Evolutionary conservation across 257 asterid species (phyloP).

Genomic region (Cynanchum wilfordii): DNA sequence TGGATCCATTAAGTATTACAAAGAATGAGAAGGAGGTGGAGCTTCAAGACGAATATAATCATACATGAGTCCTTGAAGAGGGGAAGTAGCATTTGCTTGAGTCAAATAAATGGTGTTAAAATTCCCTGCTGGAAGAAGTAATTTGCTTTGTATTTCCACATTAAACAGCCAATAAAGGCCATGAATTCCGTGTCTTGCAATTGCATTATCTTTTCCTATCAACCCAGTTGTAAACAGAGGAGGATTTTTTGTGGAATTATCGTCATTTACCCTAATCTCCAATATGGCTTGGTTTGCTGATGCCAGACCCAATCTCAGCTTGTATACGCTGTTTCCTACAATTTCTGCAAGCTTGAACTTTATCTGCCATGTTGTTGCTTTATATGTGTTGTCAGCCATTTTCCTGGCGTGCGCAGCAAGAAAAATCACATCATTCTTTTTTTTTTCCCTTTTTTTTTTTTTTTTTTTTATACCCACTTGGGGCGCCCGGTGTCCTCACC

Average conservation of each 20-base stretch:
- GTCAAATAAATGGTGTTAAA: slow-evolving; percentile 45
- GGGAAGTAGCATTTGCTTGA: slow-evolving; percentile 44
- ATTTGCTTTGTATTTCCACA: not conserved
- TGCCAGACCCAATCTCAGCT: slow-evolving; percentile 15
- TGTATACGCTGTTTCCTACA: not conserved
- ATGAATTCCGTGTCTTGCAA: slow-evolving; percentile 10
- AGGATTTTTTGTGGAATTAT: not conserved
- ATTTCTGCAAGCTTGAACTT: slow-evolving; percentile 9
- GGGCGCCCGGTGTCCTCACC: too few species aligned
- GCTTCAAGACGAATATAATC: slow-evolving; percentile 58
- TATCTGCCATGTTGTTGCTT: slow-evolving; percentile 18
- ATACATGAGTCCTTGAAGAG: slow-evolving; percentile 63
- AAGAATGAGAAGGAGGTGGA: slow-evolving; percentile 16
- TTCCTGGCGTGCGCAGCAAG: not conserved
- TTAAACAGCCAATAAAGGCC: slow-evolving; percentile 12
- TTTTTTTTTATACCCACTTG: too few species aligned
- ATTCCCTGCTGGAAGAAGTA: slow-evolving; percentile 12
- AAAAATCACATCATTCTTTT: too few species aligned
- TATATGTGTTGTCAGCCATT: slow-evolving; percentile 4
- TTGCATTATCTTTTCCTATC: slow-evolving; percentile 11
- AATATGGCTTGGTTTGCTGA: slow-evolving; percentile 13
- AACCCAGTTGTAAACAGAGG: slow-evolving; percentile 1
- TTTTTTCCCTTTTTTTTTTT: too few species aligned
- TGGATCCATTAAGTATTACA: too few species aligned
- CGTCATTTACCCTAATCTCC: slow-evolving; percentile 11